Conservation (phyloP, 164 flowering plant species). For the Magnolia kwangsiensis region DNA sequence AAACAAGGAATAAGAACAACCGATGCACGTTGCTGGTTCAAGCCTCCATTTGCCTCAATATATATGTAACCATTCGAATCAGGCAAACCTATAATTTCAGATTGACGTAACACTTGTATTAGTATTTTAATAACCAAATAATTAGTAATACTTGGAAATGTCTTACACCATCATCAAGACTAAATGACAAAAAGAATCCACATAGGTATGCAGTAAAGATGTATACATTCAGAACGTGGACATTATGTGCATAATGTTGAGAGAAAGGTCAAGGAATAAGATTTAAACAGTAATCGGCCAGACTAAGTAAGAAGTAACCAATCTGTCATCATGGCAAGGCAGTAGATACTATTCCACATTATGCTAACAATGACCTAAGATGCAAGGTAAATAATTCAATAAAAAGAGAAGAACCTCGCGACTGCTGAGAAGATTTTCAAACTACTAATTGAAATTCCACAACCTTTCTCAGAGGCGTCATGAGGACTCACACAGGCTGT, state of each 20-base stretch:
- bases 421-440: neutral
- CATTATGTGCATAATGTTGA: too few relatives aligned
- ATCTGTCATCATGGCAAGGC: too few relatives aligned
- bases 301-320: too few relatives aligned
- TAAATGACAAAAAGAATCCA: neutral
- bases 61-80: conserved; percentile 91
- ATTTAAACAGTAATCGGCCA: too few relatives aligned
- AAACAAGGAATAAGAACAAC: conserved; percentile 35
- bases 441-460: too few relatives aligned
- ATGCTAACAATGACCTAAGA: neutral
- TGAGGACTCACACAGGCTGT: too few relatives aligned
- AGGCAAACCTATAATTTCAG: conserved; percentile 53
- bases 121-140: neutral
- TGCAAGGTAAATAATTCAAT: neutral
- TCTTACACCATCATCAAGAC: neutral
- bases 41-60: conserved; percentile 98
- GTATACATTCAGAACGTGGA: too few relatives aligned
- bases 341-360: neutral
- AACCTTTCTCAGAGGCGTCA: too few relatives aligned
- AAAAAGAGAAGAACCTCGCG: neutral
- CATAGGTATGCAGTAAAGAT: neutral
- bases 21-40: conserved; percentile 97
- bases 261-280: too few relatives aligned
- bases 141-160: neutral
- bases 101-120: conserved; percentile 9